Evolutionary conservation across 2,329 filamentous ascomycete genomes (phyloP).

Genomic region (Nemania bipapillata): DNA sequence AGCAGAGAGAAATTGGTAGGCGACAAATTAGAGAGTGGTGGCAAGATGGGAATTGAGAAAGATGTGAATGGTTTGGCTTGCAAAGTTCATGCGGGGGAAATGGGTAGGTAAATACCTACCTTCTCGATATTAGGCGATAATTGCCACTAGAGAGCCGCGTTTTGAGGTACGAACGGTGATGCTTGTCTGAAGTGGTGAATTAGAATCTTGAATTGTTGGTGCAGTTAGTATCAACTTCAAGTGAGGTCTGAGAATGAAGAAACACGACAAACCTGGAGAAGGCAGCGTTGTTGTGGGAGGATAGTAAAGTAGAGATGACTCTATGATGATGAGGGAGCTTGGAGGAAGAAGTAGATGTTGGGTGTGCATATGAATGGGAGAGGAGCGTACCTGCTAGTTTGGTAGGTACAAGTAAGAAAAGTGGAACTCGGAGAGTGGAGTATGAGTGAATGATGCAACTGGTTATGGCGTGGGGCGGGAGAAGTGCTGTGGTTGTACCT

Average conservation of each 20-base stretch:
- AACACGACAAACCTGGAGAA: neutral
- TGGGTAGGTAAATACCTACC: slow-evolving; percentile 3
- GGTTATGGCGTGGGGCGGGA: neutral
- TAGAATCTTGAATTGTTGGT: neutral
- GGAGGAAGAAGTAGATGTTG: neutral
- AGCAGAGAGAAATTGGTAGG: neutral
- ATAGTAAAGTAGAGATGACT: neutral
- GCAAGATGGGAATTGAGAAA: neutral
- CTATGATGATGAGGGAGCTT: neutral
- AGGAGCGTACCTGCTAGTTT: neutral
- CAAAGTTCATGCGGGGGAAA: neutral
- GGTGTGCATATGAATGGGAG: neutral
- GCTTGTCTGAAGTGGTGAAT: neutral
- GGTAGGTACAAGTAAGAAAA: neutral
- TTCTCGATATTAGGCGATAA: neutral
- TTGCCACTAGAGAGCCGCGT: neutral
- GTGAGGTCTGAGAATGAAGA: neutral
- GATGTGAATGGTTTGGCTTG: neutral
- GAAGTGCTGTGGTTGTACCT: neutral
- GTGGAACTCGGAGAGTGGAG: slow-evolving; percentile 12
- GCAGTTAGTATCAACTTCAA: neutral
- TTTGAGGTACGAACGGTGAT: neutral
- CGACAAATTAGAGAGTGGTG: neutral
- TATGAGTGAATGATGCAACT: slow-evolving; percentile 3
- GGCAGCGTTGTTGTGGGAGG: neutral